These are phyloP conservation scores for Wilhelminamyces savonicus DNA, from an alignment of 805 yeast species.

Conservation along the genomic window DNA sequence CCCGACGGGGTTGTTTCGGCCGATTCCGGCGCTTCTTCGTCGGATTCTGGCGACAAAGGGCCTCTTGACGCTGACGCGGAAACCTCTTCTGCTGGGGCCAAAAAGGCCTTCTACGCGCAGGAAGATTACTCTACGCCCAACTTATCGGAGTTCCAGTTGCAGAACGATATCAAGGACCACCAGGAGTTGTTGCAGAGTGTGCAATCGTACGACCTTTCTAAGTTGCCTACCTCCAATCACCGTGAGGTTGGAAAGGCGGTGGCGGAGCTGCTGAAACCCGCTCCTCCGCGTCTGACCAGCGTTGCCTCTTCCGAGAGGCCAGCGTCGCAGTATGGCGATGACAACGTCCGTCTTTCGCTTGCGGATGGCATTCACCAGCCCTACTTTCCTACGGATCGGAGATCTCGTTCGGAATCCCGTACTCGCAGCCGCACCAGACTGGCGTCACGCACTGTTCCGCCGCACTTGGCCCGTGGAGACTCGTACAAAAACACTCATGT, in stretches of 20 bases:
- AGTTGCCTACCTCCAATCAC: too few relatives aligned
- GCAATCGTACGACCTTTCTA: constrained; percentile 24
- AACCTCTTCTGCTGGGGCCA: too few relatives aligned
- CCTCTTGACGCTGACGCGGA: not conserved
- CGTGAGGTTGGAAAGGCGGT: too few relatives aligned
- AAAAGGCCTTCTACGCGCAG: constrained; percentile 7
- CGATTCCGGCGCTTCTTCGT: not conserved
- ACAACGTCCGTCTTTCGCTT: too few relatives aligned
- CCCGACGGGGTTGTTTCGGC: constrained; percentile 1
- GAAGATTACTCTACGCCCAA: constrained; percentile 36
- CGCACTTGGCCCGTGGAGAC: constrained; percentile 74
- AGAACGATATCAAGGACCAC: constrained; percentile 32
- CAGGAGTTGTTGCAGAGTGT: constrained; percentile 28
- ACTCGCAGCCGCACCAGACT: constrained; percentile 15
- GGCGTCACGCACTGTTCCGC: constrained; percentile 28
- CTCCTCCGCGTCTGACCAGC: too few relatives aligned
- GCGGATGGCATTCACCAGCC: constrained; percentile 21
- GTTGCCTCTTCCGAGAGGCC: too few relatives aligned
- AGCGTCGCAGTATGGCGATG: too few relatives aligned
- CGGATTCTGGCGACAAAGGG: not conserved
- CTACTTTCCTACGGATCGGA: constrained; percentile 24
- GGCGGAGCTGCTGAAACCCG: too few relatives aligned
- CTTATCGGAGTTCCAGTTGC: constrained; percentile 38
- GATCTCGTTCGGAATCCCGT: not conserved
- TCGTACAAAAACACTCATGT: constrained; percentile 55